These are phyloP conservation scores for Dianthus caryophyllus DNA, from an alignment of 148 eudicot species.

Conservation along the genomic window DNA sequence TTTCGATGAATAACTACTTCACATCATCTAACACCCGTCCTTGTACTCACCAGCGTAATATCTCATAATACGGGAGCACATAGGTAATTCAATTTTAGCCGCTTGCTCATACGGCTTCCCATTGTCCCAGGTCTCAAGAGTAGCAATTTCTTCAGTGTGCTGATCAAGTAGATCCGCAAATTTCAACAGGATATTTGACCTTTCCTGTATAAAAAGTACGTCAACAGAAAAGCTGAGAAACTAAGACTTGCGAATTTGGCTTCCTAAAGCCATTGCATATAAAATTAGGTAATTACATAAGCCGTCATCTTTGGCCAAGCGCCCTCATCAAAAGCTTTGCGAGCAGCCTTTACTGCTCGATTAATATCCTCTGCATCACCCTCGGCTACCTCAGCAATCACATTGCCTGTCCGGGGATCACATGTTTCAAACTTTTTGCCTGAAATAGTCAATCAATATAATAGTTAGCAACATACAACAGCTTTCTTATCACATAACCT, in stretches of 20 bases:
- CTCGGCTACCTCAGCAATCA: constrained; percentile 71
- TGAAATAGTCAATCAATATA: constrained; percentile 12
- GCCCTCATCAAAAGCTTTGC: constrained; percentile 79
- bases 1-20: no score
- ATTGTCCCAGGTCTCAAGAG: constrained; percentile 76
- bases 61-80: constrained; percentile 50
- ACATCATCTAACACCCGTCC: background rate
- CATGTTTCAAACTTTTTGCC: constrained; percentile 60
- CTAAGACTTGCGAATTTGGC: no score
- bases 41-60: constrained; percentile 57
- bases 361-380: constrained; percentile 72
- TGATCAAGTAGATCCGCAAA: constrained; percentile 72
- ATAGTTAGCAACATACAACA: background rate
- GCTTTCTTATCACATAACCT: no score
- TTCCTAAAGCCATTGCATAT: no score
- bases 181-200: constrained; percentile 42
- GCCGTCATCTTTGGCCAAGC: constrained; percentile 89
- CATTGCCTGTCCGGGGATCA: constrained; percentile 78
- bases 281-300: constrained; percentile 42
- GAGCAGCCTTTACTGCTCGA: constrained; percentile 76
- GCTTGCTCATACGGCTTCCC: constrained; percentile 64
- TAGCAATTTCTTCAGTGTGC: constrained; percentile 66
- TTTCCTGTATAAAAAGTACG: constrained; percentile 37
- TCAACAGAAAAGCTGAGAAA: background rate
- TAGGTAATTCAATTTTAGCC: constrained; percentile 53